Evolutionary conservation across 1,284 basidiomycete species (phyloP), one percentile per base, ranked within the genome.

Genomic region (Malassezia yamatoensis): DNA sequence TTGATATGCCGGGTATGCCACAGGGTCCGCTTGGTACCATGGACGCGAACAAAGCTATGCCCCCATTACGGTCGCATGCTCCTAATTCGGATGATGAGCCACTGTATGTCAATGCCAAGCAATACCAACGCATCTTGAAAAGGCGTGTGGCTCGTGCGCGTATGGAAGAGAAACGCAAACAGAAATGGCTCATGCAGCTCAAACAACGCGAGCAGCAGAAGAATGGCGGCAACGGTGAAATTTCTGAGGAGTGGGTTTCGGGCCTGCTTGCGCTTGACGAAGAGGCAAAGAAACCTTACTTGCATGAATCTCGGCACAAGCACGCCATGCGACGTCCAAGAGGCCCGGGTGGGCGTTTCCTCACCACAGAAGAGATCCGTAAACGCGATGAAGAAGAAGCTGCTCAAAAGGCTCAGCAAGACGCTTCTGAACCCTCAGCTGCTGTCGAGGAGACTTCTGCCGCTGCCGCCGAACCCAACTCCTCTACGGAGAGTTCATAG

Each of bases 281-380:
- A 39, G 67, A 68, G n/a, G 55, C 60, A 34, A 66, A 61, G 46
- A 70, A 96, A 89, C 91, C 91, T 1, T 96, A 96, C 78, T 83
- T 96, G 24, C 91, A 96, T 68, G 91, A 96, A 75, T 93, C 89
- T 21, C 83, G 93, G 43, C 93, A 98, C 79, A 89, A 90, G 65
- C 94, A 98, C 77, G 93, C 93, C 13, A 94, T 96, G 84, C 85
- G 90, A 41, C 83, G 93, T 35, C 93, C 93, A 13, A 82, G 94
- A 60, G 93, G 93, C 1, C 91, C 93, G 37, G 93, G 94, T 29
- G 93, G 93, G 18, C 84, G 93, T 33, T 96, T 96, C 79, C 82
- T 96, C 64, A 96, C 90, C 6, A 87, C 90, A 38, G 88, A 90
- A 24, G 90, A 96, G 77, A 90, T 91, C 40, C 76, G 76, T 54